A percentile compares a stretch with the other conserved stretches of the same genome.
Evolutionary conservation across 1,284 basidiomycete species (phyloP).

Genomic region (Paramarasmius palmivorus): DNA sequence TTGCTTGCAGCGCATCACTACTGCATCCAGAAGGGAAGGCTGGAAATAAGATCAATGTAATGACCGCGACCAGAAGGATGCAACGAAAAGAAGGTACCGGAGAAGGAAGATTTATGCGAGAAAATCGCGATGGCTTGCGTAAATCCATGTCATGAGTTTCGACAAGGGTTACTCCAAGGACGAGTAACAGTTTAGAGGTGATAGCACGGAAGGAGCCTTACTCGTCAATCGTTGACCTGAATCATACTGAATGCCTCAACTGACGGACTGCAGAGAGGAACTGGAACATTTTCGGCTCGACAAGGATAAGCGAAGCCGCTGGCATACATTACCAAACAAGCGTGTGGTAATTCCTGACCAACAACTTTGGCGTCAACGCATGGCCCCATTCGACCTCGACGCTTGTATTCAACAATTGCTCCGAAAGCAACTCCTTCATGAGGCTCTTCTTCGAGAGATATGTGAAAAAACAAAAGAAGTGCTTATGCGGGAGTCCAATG

Average conservation of each 20-base stretch:
- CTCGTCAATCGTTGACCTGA: slow-evolving; percentile 1
- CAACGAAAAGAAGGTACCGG: slow-evolving; percentile 8
- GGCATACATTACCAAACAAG: slow-evolving; percentile 40
- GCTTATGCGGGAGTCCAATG: slow-evolving; percentile 98
- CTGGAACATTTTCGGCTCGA: background rate
- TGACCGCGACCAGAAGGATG: background rate
- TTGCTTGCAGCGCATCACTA: too few relatives aligned
- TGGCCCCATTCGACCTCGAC: slow-evolving; percentile 95
- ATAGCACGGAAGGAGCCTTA: background rate
- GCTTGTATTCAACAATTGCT: slow-evolving; percentile 91
- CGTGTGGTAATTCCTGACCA: slow-evolving; percentile 14
- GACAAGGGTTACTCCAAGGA: background rate
- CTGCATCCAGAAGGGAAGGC: background rate
- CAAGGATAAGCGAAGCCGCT: background rate
- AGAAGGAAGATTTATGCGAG: slow-evolving; percentile 9
- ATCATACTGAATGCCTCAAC: slow-evolving; percentile 14
- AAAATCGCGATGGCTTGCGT: slow-evolving; percentile 17
- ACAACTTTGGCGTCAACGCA: slow-evolving; percentile 30
- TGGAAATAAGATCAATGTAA: background rate
- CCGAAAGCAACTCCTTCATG: slow-evolving; percentile 90
- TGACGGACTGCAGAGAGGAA: slow-evolving; percentile 1
- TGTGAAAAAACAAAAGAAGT: slow-evolving; percentile 99
- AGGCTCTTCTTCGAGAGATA: slow-evolving; percentile 91
- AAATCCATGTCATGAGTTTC: slow-evolving; percentile 4
- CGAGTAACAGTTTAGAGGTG: background rate